These are phyloP conservation scores for Cladosporium phlei DNA, from an alignment of 2,329 filamentous ascomycete species.

Conservation along the genomic window DNA sequence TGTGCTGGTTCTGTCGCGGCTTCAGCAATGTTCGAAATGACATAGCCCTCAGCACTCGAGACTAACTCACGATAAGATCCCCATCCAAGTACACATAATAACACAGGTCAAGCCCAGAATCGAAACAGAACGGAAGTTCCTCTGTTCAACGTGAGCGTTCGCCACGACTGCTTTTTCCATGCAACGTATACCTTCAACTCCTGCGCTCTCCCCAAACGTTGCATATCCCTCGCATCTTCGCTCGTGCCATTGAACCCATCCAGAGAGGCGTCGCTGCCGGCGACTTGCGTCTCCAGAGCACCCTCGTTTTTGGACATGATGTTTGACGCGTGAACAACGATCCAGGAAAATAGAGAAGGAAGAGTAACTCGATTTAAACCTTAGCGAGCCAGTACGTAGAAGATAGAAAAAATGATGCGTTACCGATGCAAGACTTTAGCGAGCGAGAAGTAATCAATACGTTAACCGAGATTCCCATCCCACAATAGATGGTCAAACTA, in stretches of 20 bases:
- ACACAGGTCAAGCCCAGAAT: constrained; percentile 15
- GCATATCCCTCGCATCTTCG: constrained; percentile 22
- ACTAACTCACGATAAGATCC: constrained; percentile 4
- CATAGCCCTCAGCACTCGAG: too few relatives aligned
- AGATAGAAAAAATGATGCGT: too few relatives aligned
- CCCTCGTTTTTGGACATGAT: neutral
- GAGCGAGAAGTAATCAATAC: too few relatives aligned
- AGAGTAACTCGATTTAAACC: too few relatives aligned
- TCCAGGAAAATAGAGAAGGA: too few relatives aligned
- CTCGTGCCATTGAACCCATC: neutral
- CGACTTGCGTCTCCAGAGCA: neutral
- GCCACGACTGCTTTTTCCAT: neutral
- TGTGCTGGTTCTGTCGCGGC: neutral
- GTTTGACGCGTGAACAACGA: too few relatives aligned
- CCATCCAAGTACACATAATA: constrained; percentile 16
- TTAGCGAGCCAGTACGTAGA: too few relatives aligned
- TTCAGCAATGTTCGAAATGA: neutral
- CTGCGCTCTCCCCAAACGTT: constrained; percentile 27
- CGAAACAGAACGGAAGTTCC: constrained; percentile 14
- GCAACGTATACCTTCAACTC: constrained; percentile 12
- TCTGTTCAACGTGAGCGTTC: constrained; percentile 2
- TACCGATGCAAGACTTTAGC: too few relatives aligned
- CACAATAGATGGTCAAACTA: too few relatives aligned
- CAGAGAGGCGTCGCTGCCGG: constrained; percentile 1
- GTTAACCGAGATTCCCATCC: too few relatives aligned